phyloP scores from a whole-genome alignment of 176 grass and related monocot species.

The Bonia amplexicaulis region DNA sequence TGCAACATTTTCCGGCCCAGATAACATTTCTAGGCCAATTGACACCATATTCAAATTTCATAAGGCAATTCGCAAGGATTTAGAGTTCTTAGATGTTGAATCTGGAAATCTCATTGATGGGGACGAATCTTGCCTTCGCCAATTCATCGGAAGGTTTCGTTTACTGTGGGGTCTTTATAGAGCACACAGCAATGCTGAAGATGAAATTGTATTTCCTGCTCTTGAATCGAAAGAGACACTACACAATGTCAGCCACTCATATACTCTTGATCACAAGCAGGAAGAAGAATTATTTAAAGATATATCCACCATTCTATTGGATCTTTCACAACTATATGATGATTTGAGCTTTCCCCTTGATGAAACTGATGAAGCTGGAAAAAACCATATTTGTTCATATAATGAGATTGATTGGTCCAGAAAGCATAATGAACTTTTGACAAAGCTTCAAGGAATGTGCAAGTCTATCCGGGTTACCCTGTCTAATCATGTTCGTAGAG shows the following conservation, averaged over 20 bases:
- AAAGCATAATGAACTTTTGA: conserved; percentile 70
- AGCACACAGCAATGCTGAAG: conserved; percentile 94
- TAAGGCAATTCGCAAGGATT: conserved; percentile 86
- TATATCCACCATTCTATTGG: conserved; percentile 59
- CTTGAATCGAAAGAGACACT: conserved; percentile 83
- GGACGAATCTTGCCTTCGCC: conserved; percentile 55
- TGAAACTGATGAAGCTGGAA: conserved; percentile 2
- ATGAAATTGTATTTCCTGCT: conserved; percentile 88
- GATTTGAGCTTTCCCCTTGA: neutral
- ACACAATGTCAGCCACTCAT: conserved; percentile 90
- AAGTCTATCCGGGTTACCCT: conserved; percentile 77
- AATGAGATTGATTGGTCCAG: conserved; percentile 41
- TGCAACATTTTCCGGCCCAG: conserved; percentile 24
- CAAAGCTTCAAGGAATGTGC: conserved; percentile 86
- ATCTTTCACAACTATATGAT: conserved; percentile 55
- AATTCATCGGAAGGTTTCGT: conserved; percentile 80
- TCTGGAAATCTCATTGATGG: conserved; percentile 66
- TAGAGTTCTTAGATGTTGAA: conserved; percentile 76
- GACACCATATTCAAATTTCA: conserved; percentile 96
- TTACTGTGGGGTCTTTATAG: conserved; percentile 90
- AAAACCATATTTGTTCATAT: conserved; percentile 14
- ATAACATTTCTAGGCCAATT: conserved; percentile 59
- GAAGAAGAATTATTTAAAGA: conserved; percentile 83
- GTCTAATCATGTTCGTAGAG: conserved; percentile 73
- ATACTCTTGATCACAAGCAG: conserved; percentile 89